Evolutionary conservation across 2,329 filamentous ascomycete genomes (phyloP).

Genomic region (Beauveria sp.): DNA sequence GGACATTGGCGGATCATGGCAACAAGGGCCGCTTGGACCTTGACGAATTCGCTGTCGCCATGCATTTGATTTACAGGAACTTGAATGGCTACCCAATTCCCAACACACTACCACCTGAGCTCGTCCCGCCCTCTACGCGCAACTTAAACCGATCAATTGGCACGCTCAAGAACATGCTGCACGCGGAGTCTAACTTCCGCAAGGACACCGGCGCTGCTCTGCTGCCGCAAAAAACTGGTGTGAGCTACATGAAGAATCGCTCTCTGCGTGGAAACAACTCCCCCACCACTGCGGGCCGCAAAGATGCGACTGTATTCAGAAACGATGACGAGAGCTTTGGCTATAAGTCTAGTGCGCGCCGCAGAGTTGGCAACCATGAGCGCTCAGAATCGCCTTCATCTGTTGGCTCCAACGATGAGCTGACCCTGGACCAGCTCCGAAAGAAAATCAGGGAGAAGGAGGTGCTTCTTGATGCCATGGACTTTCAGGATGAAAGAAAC

Average conservation of each 20-base stretch:
- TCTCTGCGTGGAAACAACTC: conserved; percentile 68
- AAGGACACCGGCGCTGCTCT: conserved; percentile 86
- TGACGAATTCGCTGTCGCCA: conserved; percentile 95
- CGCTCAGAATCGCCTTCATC: conserved; percentile 70
- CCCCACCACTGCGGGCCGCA: conserved; percentile 56
- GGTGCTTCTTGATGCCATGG: conserved; percentile 88
- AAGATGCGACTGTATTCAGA: conserved; percentile 94
- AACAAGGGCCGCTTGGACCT: conserved; percentile 92
- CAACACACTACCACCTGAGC: conserved; percentile 77
- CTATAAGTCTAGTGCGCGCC: conserved; percentile 88
- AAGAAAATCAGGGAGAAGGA: conserved; percentile 95
- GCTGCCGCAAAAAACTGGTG: conserved; percentile 92
- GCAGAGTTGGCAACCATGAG: conserved; percentile 66
- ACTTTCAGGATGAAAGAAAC: conserved; percentile 87
- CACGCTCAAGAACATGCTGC: conserved; percentile 81
- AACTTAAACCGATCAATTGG: conserved; percentile 92
- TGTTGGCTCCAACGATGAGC: conserved; percentile 66
- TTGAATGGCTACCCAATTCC: conserved; percentile 93
- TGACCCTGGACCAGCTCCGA: conserved; percentile 77
- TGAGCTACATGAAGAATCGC: conserved; percentile 93
- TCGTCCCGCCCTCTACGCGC: conserved; percentile 88
- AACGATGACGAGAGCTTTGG: conserved; percentile 91
- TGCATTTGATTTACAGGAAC: conserved; percentile 98
- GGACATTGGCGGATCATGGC: conserved; percentile 88
- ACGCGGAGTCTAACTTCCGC: conserved; percentile 79